Conservation (phyloP, 2,329 filamentous ascomycete species). For the Eutypella sp. region DNA sequence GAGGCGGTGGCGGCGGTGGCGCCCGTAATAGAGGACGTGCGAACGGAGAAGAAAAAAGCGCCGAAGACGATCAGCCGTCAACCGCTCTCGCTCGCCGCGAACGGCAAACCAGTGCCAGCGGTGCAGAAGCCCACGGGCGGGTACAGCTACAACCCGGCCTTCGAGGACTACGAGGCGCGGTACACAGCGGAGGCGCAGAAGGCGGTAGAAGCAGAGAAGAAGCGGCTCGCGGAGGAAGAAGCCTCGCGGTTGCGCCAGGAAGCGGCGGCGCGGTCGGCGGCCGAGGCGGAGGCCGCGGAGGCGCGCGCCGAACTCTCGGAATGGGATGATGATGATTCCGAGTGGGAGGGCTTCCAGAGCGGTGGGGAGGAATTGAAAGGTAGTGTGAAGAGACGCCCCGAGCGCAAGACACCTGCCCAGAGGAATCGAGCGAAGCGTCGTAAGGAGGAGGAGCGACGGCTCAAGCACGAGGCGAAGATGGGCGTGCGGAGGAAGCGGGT, state of each 20-base stretch:
- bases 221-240: slow-evolving; percentile 62
- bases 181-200: slow-evolving; percentile 70
- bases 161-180: slow-evolving; percentile 77
- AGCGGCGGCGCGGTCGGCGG: slow-evolving; percentile 63
- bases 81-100: slow-evolving; percentile 77
- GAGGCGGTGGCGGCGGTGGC: too few relatives aligned
- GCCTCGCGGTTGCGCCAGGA: slow-evolving; percentile 64
- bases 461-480: slow-evolving; percentile 70
- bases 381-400: slow-evolving; percentile 69
- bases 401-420: slow-evolving; percentile 81
- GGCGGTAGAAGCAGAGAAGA: slow-evolving; percentile 73
- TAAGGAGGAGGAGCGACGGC: slow-evolving; percentile 77
- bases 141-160: slow-evolving; percentile 88
- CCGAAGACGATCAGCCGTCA: slow-evolving; percentile 72
- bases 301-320: slow-evolving; percentile 59
- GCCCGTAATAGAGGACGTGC: slow-evolving; percentile 35
- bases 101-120: slow-evolving; percentile 72
- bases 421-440: slow-evolving; percentile 83
- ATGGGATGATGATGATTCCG: slow-evolving; percentile 85
- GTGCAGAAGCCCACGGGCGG: slow-evolving; percentile 75
- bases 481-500: slow-evolving; percentile 68
- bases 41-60: slow-evolving; percentile 55
- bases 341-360: slow-evolving; percentile 87
- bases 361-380: slow-evolving; percentile 63
- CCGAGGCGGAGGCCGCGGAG: slow-evolving; percentile 69